Conservation (phyloP, 371 early-diverging fungal species). For the Mucor indicus region DNA sequence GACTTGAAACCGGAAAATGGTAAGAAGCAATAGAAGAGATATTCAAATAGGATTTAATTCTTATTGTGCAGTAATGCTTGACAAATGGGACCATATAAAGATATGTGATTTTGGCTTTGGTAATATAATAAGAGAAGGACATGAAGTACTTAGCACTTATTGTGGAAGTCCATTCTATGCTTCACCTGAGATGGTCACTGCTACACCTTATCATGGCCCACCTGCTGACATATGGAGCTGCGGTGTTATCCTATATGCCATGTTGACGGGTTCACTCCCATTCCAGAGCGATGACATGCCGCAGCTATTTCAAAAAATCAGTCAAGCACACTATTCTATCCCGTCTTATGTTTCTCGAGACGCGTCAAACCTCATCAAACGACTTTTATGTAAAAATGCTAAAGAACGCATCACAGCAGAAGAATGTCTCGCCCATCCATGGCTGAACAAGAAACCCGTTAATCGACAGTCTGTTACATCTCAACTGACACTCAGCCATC, state of each 20-base stretch:
- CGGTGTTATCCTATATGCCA: slow-evolving; percentile 76
- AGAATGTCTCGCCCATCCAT: slow-evolving; percentile 73
- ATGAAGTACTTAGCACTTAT: slow-evolving; percentile 85
- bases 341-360: slow-evolving; percentile 43
- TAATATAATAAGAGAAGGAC: slow-evolving; percentile 67
- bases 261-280: slow-evolving; percentile 75
- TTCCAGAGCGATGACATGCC: slow-evolving; percentile 80
- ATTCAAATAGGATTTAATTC: no score
- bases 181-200: slow-evolving; percentile 81
- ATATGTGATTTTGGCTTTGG: slow-evolving; percentile 97
- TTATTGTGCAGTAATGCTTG: slow-evolving; percentile 52
- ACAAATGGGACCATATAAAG: slow-evolving; percentile 52
- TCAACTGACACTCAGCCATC: slow-evolving; percentile 10
- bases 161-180: slow-evolving; percentile 95
- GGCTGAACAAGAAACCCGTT: no score
- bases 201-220: slow-evolving; percentile 71
- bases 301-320: slow-evolving; percentile 66
- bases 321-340: slow-evolving; percentile 51
- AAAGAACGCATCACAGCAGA: slow-evolving; percentile 69
- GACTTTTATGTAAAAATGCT: slow-evolving; percentile 58
- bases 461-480: no score
- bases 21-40: no score
- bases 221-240: slow-evolving; percentile 79
- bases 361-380: slow-evolving; percentile 50
- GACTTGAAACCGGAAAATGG: slow-evolving; percentile 90